Base-by-base conservation (phyloP, 2,329 filamentous ascomycete species). In the Fusarium clavum region DNA sequence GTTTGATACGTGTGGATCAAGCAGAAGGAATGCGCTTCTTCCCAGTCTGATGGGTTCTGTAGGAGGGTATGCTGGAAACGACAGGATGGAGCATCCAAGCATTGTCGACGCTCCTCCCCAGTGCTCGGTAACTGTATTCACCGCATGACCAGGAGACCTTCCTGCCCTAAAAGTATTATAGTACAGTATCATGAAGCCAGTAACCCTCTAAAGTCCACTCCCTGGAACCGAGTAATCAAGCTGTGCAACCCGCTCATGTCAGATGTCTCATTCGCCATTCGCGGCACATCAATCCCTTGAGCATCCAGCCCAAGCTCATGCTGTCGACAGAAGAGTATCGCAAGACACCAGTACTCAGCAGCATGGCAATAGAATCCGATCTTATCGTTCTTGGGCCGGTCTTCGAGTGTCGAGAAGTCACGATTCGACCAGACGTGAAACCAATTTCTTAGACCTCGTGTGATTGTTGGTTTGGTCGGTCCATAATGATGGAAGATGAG, bases 401-500 rank as follows among this genome's bases (percentile, higher is more conserved):
- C 6, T 2, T 32, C 6, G 9, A 11, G 14, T 14, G 14, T 14
- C 27, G 47, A 65, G 29, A 56, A 38, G 24, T 34, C 25, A 12
- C n/a, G 20, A 3, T 8, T 25, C 2, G n/a, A 32, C 68, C 66
- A 70, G 9, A 56, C 32, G 5, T 16, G 34, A 3, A 57, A 48
- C 66, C 58, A 70, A 8, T 70, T 70, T 11, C 6, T 45, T 8
- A 70, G 14, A 1, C 62, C 68, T 34, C 29, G 1, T 13, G 30
- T 25, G 5, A 70, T 41, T 3, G 43, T 9, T 1, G 10, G 24
- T 20, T 20, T 20, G 20, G 20, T 20, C 32, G 57, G 32, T 8
- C 66, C 58, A 3, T 64, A 44, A 8, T 70, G 66, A 27, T 61
- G 48, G 20, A 61, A 70, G 6, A 70, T 56, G 2, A 70, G 58